These are phyloP conservation scores for Leishmania guyanensis DNA, from an alignment of 208 protist species.

Conservation along the genomic window DNA sequence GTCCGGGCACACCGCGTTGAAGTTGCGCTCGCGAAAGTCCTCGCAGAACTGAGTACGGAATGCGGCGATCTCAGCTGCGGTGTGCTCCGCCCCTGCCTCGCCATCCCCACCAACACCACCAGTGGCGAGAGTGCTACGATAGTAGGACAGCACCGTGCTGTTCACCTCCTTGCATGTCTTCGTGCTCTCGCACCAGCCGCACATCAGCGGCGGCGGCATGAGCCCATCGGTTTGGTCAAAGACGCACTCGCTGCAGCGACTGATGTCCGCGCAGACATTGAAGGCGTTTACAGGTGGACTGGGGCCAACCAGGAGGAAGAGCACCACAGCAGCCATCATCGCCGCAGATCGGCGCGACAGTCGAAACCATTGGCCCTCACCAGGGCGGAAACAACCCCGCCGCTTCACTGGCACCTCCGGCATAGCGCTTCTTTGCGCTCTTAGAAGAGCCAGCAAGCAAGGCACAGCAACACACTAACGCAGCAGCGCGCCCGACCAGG, in stretches of 20 bases:
- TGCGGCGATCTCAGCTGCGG: conserved; percentile 19
- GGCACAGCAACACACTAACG: not conserved
- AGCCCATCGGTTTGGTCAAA: conserved; percentile 55
- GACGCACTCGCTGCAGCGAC: conserved; percentile 58
- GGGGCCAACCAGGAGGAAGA: not conserved
- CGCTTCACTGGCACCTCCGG: not conserved
- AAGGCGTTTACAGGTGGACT: not conserved
- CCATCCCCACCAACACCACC: not conserved
- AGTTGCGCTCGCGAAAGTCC: conserved; percentile 41
- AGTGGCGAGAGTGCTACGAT: not conserved
- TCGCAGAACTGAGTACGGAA: conserved; percentile 32
- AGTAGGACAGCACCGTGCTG: conserved; percentile 26
- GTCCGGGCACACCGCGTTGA: conserved; percentile 50
- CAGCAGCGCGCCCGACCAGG: not conserved
- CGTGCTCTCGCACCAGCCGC: conserved; percentile 52
- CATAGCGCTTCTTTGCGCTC: not conserved
- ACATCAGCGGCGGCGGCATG: conserved; percentile 42
- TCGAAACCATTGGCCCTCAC: too few species aligned
- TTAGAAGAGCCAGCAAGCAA: not conserved
- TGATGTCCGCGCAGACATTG: conserved; percentile 42
- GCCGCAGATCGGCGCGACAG: not conserved
- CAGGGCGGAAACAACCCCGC: not conserved
- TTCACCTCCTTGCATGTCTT: conserved; percentile 47
- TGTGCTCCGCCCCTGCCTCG: not conserved
- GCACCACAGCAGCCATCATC: not conserved